These are phyloP conservation scores for Trichoderma breve DNA, from an alignment of 2,329 filamentous ascomycete genomes.

Conservation along the genomic window DNA sequence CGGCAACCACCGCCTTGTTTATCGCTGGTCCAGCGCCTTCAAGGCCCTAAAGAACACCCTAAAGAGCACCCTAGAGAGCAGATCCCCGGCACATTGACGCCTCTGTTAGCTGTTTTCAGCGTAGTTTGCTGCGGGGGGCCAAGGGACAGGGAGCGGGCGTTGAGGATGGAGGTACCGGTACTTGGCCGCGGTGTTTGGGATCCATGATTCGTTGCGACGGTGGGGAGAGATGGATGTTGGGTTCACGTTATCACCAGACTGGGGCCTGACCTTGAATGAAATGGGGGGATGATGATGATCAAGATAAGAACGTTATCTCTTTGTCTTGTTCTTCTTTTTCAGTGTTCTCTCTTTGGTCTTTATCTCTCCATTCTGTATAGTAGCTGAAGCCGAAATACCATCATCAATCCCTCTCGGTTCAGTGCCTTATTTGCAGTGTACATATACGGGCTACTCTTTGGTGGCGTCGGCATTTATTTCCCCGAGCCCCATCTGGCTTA, in stretches of 20 bases:
- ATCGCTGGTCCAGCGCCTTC: background rate
- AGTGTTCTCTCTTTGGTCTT: background rate
- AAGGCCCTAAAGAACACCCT: background rate
- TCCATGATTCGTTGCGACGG: background rate
- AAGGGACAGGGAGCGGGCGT: background rate
- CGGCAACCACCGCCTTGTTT: background rate
- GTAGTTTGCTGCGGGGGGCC: conserved; percentile 5
- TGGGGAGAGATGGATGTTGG: background rate
- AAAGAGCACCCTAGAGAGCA: background rate
- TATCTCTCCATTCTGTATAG: background rate
- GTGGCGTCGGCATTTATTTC: conserved; percentile 14
- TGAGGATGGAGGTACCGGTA: background rate
- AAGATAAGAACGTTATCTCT: background rate
- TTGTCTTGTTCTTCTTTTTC: background rate
- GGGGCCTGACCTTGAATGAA: background rate
- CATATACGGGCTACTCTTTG: background rate
- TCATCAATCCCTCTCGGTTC: background rate
- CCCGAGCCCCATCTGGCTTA: conserved; percentile 3
- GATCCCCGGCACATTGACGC: conserved; percentile 16
- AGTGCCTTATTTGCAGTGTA: background rate
- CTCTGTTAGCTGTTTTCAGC: conserved; percentile 15
- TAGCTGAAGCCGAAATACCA: background rate
- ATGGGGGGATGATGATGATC: background rate
- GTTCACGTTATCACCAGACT: background rate
- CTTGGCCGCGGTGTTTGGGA: background rate